These are phyloP conservation scores for Alternaria ventricosa DNA, from an alignment of 2,329 filamentous ascomycete genomes.

Conservation along the genomic window DNA sequence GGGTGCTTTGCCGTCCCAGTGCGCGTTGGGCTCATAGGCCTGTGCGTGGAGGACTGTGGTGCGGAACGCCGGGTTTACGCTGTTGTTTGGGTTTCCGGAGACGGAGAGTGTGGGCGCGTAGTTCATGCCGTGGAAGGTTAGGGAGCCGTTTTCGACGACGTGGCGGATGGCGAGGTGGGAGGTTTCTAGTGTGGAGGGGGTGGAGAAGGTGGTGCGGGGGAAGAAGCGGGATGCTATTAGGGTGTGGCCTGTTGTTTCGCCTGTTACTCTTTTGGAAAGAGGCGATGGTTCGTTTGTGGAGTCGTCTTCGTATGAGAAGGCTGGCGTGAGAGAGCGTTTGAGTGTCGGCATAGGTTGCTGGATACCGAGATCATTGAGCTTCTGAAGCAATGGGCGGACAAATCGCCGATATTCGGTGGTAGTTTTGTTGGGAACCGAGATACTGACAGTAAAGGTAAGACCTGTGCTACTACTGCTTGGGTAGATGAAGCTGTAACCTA, in stretches of 20 bases:
- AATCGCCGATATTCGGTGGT: conserved; percentile 19
- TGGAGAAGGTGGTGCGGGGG: conserved; percentile 19
- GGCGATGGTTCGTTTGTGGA: neutral
- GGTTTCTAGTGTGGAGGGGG: conserved; percentile 1
- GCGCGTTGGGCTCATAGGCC: conserved; percentile 22
- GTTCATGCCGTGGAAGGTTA: conserved; percentile 37
- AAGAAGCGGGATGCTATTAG: conserved; percentile 37
- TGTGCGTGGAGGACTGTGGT: conserved; percentile 32
- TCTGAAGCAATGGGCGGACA: conserved; percentile 24
- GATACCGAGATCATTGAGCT: conserved; percentile 27
- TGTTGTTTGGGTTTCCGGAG: conserved; percentile 23
- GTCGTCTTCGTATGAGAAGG: neutral
- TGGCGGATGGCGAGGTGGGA: conserved; percentile 23
- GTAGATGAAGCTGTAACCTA: conserved; percentile 38
- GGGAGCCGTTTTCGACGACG: conserved; percentile 27
- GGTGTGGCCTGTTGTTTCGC: conserved; percentile 30
- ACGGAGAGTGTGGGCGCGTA: conserved; percentile 19
- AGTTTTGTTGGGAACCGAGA: conserved; percentile 24
- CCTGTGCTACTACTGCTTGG: conserved; percentile 15
- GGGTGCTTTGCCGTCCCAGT: conserved; percentile 24
- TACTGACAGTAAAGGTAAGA: conserved; percentile 28
- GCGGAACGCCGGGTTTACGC: conserved; percentile 33
- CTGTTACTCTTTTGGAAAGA: conserved; percentile 9
- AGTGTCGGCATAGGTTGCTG: conserved; percentile 15
- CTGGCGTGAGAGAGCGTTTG: conserved; percentile 1